Evolutionary conservation across 495 filamentous ascomycete genomes (phyloP), one percentile per base, ranked within the genome.

Genomic region (Diplogelasinospora grovesii): DNA sequence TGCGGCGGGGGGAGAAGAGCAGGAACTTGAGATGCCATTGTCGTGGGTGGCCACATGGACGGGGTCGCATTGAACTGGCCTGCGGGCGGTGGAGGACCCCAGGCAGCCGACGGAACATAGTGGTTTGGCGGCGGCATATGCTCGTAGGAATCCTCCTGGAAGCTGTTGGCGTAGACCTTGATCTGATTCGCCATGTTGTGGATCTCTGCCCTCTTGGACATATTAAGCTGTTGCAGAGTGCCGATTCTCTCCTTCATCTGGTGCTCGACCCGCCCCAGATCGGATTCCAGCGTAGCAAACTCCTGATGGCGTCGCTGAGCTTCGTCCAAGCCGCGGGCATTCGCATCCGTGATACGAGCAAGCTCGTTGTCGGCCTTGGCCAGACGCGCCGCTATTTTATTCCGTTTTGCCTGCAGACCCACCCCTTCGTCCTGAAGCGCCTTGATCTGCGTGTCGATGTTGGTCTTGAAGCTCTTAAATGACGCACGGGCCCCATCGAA

Each of bases 311-410:
- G 80, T 19, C 82, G 79, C 48, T 85, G 81, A 49, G 78, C 75
- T 58, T 86, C 85, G 49, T 86, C 77, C 45, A 86, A 68, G 7
- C 80, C 84, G 38, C 85, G 77, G 16, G 74, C 77, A 53, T 86
- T 90, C 39, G 82, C 84, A 38, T 84, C 81, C 19, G 78, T 74
- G 38, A 93, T 83, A 43, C 80, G 77, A 32, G 86, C 82, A 44
- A 83, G 80, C 57, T 93, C 85, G 45, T 82, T 79, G 45, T 82
- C 82, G 25, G 89, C 78, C 54, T 86, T 82, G 42, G 78, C 74
- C 40, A 82, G 78, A 32, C 89, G 85, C 23, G 77, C 66, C 38
- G 79, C 79, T 8, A 93, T 78, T 53, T 85, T 81, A 60, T 93
- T 88, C 22, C 76, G 75, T 61, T 88, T 86, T 41, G 83, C 80